A percentile compares a stretch with the other conserved stretches of the same genome.
Conservation (phyloP, 2,329 filamentous ascomycete species). For the Colletotrichum shisoi region DNA sequence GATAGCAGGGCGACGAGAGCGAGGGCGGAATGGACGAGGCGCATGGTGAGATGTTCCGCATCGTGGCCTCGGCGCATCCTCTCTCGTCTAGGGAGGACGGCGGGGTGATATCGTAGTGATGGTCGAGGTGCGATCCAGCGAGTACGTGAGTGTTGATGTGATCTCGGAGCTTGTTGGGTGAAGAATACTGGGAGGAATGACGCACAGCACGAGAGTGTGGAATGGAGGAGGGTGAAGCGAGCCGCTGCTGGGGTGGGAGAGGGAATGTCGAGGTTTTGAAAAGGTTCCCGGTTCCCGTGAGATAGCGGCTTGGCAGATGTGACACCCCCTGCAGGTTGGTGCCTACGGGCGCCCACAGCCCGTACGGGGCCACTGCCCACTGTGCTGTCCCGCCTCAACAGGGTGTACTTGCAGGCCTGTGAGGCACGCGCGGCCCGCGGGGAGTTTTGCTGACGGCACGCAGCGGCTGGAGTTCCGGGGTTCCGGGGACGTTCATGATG, state of each 20-base stretch:
- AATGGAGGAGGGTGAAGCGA: neutral
- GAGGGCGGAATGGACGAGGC: constrained; percentile 25
- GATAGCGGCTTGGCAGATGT: constrained; percentile 34
- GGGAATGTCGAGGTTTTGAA: constrained; percentile 34
- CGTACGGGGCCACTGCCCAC: constrained; percentile 19
- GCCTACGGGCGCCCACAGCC: constrained; percentile 25
- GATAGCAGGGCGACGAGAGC: constrained; percentile 27
- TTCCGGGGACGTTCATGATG: constrained; percentile 3
- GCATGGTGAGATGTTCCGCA: constrained; percentile 37
- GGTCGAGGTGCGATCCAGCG: neutral
- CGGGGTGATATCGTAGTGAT: neutral
- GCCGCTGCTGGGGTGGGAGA: neutral
- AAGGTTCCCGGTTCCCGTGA: constrained; percentile 7
- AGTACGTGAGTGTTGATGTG: neutral
- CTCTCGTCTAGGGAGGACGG: constrained; percentile 8
- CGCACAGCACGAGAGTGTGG: constrained; percentile 13
- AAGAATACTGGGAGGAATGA: constrained; percentile 13
- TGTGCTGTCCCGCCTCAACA: neutral
- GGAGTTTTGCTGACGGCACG: constrained; percentile 12
- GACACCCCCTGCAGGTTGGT: constrained; percentile 26
- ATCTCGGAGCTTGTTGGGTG: neutral
- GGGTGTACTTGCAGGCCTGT: neutral
- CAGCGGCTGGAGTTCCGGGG: constrained; percentile 4
- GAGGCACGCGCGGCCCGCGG: constrained; percentile 28
- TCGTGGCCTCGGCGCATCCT: constrained; percentile 37